Conservation (phyloP, 2,329 filamentous ascomycete genomes). For the Hypomyces rosellus region DNA sequence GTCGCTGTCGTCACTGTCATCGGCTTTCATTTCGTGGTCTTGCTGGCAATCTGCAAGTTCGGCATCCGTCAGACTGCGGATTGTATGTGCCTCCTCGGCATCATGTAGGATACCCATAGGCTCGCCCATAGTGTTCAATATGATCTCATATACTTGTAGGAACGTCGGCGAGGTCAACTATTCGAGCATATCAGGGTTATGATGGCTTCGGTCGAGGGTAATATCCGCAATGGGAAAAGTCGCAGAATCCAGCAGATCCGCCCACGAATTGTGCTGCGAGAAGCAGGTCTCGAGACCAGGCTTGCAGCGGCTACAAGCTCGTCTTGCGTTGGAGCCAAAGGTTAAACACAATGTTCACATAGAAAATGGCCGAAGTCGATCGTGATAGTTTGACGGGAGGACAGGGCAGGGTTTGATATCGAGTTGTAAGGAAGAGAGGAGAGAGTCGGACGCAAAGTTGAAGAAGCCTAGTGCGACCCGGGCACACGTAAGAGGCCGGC, state of each 20-base stretch:
- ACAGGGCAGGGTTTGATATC: too few relatives aligned
- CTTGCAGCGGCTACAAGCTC: background rate
- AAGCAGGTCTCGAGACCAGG: background rate
- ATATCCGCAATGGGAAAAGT: background rate
- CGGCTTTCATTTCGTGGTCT: conserved; percentile 6
- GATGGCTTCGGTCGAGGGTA: background rate
- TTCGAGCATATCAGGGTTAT: conserved; percentile 10
- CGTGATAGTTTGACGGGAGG: too few relatives aligned
- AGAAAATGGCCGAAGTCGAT: too few relatives aligned
- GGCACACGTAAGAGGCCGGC: background rate
- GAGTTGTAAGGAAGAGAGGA: background rate
- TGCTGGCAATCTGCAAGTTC: conserved; percentile 3
- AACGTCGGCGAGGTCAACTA: background rate
- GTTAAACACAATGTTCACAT: too few relatives aligned
- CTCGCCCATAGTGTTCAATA: conserved; percentile 6
- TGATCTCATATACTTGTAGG: conserved; percentile 3
- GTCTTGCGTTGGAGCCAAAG: too few relatives aligned
- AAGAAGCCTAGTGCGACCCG: background rate
- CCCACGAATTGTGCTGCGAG: background rate
- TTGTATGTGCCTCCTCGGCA: conserved; percentile 3
- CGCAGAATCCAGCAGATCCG: background rate
- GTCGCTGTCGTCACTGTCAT: conserved; percentile 23
- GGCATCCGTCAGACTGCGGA: conserved; percentile 4
- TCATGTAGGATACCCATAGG: conserved; percentile 4
- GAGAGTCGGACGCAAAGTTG: background rate